These are phyloP conservation scores for Phialophora tarda DNA, from an alignment of 2,329 filamentous ascomycete species.

Conservation along the genomic window DNA sequence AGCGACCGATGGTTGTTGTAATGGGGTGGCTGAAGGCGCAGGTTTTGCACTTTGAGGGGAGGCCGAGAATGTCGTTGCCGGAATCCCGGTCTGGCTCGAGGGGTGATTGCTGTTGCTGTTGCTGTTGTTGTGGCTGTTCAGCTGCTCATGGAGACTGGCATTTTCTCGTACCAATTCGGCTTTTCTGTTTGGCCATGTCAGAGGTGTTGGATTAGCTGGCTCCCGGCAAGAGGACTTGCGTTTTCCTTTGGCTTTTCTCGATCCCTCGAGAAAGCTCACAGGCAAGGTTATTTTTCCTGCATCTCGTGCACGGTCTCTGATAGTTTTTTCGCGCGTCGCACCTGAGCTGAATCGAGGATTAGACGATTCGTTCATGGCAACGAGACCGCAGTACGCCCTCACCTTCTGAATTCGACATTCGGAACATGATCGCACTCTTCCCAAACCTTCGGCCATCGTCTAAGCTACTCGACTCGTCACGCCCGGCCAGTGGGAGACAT, in stretches of 20 bases:
- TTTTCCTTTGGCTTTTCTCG: constrained; percentile 20
- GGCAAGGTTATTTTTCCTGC: constrained; percentile 21
- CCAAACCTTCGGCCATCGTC: constrained; percentile 15
- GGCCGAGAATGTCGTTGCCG: not conserved
- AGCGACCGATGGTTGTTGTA: not conserved
- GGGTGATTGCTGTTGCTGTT: not conserved
- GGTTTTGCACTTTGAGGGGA: not conserved
- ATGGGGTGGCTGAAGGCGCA: not conserved
- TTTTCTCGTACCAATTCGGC: constrained; percentile 23
- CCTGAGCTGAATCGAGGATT: constrained; percentile 15
- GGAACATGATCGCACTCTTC: constrained; percentile 20
- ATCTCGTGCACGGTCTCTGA: constrained; percentile 19
- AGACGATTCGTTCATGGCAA: not conserved
- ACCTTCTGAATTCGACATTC: constrained; percentile 23
- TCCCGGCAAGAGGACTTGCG: constrained; percentile 11
- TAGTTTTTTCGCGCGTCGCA: constrained; percentile 17
- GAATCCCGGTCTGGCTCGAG: not conserved
- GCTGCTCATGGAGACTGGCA: constrained; percentile 22
- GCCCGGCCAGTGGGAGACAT: no score
- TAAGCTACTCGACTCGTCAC: no score
- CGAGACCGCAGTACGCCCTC: not conserved
- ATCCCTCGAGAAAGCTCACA: constrained; percentile 19
- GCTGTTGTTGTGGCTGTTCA: not conserved
- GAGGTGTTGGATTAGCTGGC: constrained; percentile 1
- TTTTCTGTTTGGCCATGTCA: constrained; percentile 20